Conservation (phyloP, 352 stramenopile genomes). For the Phytophthora sp. region DNA sequence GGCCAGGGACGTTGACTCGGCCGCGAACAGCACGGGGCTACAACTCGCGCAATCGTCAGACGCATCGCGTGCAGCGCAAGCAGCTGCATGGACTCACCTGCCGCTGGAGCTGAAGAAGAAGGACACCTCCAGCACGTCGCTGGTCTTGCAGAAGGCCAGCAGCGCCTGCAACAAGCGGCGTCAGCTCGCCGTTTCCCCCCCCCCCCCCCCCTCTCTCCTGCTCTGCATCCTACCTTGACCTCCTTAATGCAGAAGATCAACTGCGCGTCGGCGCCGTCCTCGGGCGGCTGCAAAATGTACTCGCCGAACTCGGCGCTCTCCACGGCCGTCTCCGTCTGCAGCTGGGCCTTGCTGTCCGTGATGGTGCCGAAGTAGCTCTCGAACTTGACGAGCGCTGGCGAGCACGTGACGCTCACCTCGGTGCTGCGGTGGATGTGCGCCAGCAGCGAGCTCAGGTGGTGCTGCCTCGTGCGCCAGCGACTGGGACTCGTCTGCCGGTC, state of each 20-base stretch:
- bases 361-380: constrained; percentile 78
- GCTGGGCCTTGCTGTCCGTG: constrained; percentile 71
- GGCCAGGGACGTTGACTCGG: constrained; percentile 72
- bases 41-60: constrained; percentile 2
- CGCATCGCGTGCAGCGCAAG: not conserved
- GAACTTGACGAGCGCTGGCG: constrained; percentile 71
- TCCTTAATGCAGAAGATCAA: constrained; percentile 88
- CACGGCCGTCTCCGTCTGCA: constrained; percentile 86
- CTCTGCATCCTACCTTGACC: constrained; percentile 47
- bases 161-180: constrained; percentile 35
- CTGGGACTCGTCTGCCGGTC: constrained; percentile 61
- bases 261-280: constrained; percentile 59
- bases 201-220: not conserved
- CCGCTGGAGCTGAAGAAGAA: constrained; percentile 78
- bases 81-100: constrained; percentile 41
- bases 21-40: constrained; percentile 75
- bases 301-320: constrained; percentile 80
- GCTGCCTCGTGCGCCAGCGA: constrained; percentile 65
- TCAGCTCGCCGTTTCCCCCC: not conserved
- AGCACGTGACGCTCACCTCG: constrained; percentile 77
- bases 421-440: constrained; percentile 84
- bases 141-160: constrained; percentile 80
- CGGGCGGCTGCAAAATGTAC: constrained; percentile 58
- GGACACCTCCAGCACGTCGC: constrained; percentile 70
- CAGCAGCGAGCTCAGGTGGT: constrained; percentile 77